Evolutionary conservation across 495 filamentous ascomycete species (phyloP), one percentile per base, ranked within the genome.

Genomic region (Aspergillus affinis): DNA sequence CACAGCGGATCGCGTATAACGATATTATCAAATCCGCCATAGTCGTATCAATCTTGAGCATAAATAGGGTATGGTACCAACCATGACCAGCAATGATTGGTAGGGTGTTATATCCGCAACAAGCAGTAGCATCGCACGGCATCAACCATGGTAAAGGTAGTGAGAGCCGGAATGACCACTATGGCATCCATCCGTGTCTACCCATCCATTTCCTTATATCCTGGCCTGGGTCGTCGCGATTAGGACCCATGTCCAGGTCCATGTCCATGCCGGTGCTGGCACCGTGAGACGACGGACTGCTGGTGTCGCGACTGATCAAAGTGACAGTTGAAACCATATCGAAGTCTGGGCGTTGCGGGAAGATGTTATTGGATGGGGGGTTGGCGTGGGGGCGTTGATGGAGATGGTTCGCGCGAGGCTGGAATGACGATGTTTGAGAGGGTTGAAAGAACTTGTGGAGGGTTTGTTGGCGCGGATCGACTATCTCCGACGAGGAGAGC

Each of bases 231-330:
- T 63, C 58, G 44, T 73, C 61, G 10, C 62, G 65, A 4, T 45
- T 57, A 13, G 46, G 49, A 46, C 70, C 75, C 71, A 78, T 75
- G 13, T 77, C 73, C 71, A 78, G 74, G 13, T 77, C 73, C 67
- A 81, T 76, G 61, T 82, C 75, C 75, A 81, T 82, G 32, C 76
- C 71, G 70, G 71, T 74, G 55, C 78, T 65, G 62, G 70, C 68
- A 20, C 55, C 41, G 58, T 64, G 62, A 54, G 57, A 61, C 13
- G 63, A 62, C n/a, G 71, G 61, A 26, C 62, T 74, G 45, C 50
- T 65, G 10, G 67, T 66, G 30, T 67, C 67, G 48, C 64, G 69
- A 47, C 50, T 63, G 41, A 58, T 66, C 19, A 64, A 58, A 23
- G 66, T 58, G 18, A 46, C 60, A 6, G 55, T 58, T 21, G 67